Conservation (phyloP, 2,329 filamentous ascomycete species). For the Colletotrichum sansevieriae region DNA sequence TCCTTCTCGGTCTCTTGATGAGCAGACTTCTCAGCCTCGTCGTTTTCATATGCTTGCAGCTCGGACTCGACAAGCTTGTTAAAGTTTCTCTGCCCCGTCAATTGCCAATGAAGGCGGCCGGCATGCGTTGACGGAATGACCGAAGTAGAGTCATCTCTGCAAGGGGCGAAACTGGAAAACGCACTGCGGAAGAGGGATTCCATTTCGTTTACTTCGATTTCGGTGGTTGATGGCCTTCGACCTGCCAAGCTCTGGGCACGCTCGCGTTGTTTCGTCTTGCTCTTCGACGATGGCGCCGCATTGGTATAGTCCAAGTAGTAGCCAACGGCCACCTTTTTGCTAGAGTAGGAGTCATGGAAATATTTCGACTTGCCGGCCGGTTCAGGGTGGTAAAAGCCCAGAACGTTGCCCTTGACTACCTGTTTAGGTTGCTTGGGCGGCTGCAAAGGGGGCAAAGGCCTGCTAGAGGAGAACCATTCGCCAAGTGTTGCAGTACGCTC, state of each 20-base stretch:
- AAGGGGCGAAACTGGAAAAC: slow-evolving; percentile 85
- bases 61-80: slow-evolving; percentile 72
- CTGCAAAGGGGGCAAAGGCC: slow-evolving; percentile 74
- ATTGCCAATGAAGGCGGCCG: slow-evolving; percentile 83
- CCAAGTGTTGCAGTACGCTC: slow-evolving; percentile 75
- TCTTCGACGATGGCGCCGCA: slow-evolving; percentile 67
- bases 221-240: slow-evolving; percentile 67
- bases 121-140: slow-evolving; percentile 77
- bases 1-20: slow-evolving; percentile 47
- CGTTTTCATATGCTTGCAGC: slow-evolving; percentile 56
- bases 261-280: slow-evolving; percentile 76
- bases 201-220: slow-evolving; percentile 74
- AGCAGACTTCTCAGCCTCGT: slow-evolving; percentile 48
- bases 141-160: slow-evolving; percentile 78
- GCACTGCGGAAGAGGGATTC: slow-evolving; percentile 81
- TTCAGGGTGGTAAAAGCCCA: slow-evolving; percentile 68
- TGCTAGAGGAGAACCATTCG: slow-evolving; percentile 78
- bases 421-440: slow-evolving; percentile 80
- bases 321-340: slow-evolving; percentile 74
- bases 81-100: slow-evolving; percentile 74
- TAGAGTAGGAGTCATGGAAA: slow-evolving; percentile 72
- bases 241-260: slow-evolving; percentile 76
- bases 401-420: slow-evolving; percentile 71
- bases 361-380: slow-evolving; percentile 67
- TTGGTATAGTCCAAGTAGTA: slow-evolving; percentile 79